These are phyloP conservation scores for Pseudocohnilembus persalinus DNA, from an alignment of 169 alveolate genomes.

Conservation along the genomic window DNA sequence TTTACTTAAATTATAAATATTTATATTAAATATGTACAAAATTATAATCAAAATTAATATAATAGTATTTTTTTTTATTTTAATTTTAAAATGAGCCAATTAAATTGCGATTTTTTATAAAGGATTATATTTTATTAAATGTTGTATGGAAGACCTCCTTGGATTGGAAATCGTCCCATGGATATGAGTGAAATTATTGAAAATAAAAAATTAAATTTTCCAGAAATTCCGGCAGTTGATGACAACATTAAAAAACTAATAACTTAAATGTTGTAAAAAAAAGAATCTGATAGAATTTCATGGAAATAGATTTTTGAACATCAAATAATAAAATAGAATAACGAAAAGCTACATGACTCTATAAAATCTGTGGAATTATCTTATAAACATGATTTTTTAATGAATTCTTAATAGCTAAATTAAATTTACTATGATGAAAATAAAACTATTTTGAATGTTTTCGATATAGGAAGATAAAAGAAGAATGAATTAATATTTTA, in stretches of 20 bases:
- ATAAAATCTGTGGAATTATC: neutral
- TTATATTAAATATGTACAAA: no score
- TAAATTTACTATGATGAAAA: neutral
- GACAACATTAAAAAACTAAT: neutral
- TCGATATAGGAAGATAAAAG: neutral
- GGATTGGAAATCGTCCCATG: conserved; percentile 11
- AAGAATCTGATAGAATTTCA: conserved; percentile 12
- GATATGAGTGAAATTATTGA: conserved; percentile 11
- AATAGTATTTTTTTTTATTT: no score
- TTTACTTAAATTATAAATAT: no score
- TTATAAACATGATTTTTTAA: neutral
- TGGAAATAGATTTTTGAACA: conserved; percentile 2
- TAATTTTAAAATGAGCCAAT: neutral
- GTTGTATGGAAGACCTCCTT: conserved; percentile 1
- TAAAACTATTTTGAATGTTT: neutral
- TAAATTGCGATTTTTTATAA: neutral
- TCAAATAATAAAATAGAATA: neutral
- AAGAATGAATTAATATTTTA: neutral
- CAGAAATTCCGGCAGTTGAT: conserved; percentile 2
- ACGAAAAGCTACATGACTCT: neutral
- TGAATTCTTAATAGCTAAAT: neutral
- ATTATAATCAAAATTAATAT: no score
- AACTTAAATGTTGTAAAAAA: neutral
- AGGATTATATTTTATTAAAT: conserved; percentile 18
- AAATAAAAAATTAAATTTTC: conserved; percentile 6